Percentiles rank a stretch among this genome's conserved stretches.
Evolutionary conservation across 345 rosid species (phyloP).

Genomic region (Trapa incisa): DNA sequence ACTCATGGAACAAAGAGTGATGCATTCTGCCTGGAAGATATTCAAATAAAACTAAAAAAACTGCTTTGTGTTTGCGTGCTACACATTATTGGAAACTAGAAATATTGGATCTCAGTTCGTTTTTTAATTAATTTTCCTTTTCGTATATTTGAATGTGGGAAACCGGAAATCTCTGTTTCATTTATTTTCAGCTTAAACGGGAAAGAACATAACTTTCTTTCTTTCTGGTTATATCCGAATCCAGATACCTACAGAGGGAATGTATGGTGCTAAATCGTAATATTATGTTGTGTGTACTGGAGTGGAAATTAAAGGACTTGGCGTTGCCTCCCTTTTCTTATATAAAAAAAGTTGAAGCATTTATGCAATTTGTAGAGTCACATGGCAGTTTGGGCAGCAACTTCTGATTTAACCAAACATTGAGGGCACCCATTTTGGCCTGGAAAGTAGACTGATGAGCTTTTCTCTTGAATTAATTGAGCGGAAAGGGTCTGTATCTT

Average conservation of each 20-base stretch:
- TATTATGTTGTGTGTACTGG: not conserved
- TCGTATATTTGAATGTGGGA: not conserved
- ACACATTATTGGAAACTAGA: too few relatives aligned
- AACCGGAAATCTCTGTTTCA: not conserved
- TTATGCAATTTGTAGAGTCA: constrained; percentile 1
- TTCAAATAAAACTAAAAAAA: too few relatives aligned
- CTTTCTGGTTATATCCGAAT: not conserved
- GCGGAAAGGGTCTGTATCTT: constrained; percentile 34
- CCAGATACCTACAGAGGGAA: not conserved
- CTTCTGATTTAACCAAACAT: constrained; percentile 5
- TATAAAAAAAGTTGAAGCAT: not conserved
- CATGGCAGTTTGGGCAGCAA: constrained; percentile 6
- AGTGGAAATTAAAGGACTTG: not conserved
- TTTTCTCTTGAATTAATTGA: constrained; percentile 25
- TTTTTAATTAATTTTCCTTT: not conserved
- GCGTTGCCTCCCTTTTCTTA: not conserved
- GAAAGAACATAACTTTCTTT: not conserved
- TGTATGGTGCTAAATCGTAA: not conserved
- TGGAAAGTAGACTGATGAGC: constrained; percentile 13
- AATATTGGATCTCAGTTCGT: too few relatives aligned
- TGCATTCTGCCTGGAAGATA: too few relatives aligned
- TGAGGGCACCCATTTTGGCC: constrained; percentile 9
- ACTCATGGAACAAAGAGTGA: too few relatives aligned
- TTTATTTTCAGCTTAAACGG: not conserved
- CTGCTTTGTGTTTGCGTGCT: too few relatives aligned